Percentiles rank a stretch among this genome's conserved stretches.
Evolutionary conservation across 257 asterid species (phyloP).

Genomic region (Ophiorrhiza pumila): DNA sequence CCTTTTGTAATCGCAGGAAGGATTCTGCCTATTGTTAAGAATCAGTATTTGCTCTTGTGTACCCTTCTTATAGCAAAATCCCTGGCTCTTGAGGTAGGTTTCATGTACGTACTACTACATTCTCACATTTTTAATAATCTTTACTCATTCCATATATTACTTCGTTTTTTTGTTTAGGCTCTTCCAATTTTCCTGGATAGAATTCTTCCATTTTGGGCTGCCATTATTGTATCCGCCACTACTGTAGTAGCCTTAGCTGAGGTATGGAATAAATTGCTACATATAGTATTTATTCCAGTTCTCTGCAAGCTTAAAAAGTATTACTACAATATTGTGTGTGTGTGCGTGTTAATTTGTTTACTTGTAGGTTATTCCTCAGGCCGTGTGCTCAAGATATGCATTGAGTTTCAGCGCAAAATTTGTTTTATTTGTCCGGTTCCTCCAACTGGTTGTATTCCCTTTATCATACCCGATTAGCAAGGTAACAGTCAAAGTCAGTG

Average conservation of each 20-base stretch:
- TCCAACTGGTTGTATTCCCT: background rate
- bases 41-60: conserved; percentile 80
- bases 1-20: conserved; percentile 37
- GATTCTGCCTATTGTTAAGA: conserved; percentile 76
- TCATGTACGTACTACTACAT: background rate
- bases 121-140: background rate
- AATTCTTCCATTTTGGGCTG: conserved; percentile 5
- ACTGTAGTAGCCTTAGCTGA: background rate
- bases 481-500: background rate
- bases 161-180: conserved; percentile 41
- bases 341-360: too few relatives aligned
- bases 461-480: conserved; percentile 7
- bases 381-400: conserved; percentile 6
- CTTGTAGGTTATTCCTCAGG: background rate
- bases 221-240: conserved; percentile 4
- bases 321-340: too few relatives aligned
- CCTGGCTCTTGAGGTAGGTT: conserved; percentile 76
- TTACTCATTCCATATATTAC: background rate
- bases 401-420: conserved; percentile 11
- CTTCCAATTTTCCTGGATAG: conserved; percentile 69
- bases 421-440: conserved; percentile 1
- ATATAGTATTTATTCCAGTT: background rate
- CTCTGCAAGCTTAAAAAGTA: too few relatives aligned
- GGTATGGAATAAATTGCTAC: background rate
- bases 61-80: conserved; percentile 80